Base-by-base conservation (phyloP, 2,329 filamentous ascomycete genomes). In the Malbranchea cinnamomea region DNA sequence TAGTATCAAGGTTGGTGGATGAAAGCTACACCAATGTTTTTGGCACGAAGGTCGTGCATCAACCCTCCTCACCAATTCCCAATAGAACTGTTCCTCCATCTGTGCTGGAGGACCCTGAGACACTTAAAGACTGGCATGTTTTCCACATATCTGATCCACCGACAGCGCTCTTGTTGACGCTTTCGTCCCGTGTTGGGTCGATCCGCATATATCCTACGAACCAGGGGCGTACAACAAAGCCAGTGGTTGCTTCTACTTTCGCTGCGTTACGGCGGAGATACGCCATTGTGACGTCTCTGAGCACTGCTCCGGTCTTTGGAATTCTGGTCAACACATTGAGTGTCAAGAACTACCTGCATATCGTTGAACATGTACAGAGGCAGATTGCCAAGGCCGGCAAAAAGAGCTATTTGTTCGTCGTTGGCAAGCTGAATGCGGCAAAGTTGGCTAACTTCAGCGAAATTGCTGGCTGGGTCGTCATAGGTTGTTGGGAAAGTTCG, bases 371-470 rank as follows among this genome's bases (percentile, higher is more conserved):
- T 32, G 67, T 94, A 18, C 74, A 79, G 36, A 53, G 61, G 5
- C 70, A 75, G 37, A 92, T 98, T 41, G 67, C 71, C 0, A 67
- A 64, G 0, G 80, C 82, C 0, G 85, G 84, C 7, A 95, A 95
- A 61, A 98, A 95, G 60, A 79, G 73, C 50, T 98, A 98, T 53
- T 82, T 87, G 2, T 82, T 98, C 27, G 89, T 98, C 2, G 89
- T 98, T 0, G 89, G 89, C 35, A 95, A 95, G 53, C 65, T 98
- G 15, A 98, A 95, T 48, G 77, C 85, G 0, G 87, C 85, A 21
- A 98, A 98, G 53, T 67, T 98, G 13, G 89, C 89, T 28, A 98
- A 98, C 54, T 98, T 98, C 57, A 73, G 78, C 34, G 89, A 98
- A 53, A 72, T 98, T 4, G 87, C 84, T 24, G 87, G 84, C 10